Base-by-base conservation (phyloP, 495 filamentous ascomycete genomes). In the Aspergillus sclerotioniger region DNA sequence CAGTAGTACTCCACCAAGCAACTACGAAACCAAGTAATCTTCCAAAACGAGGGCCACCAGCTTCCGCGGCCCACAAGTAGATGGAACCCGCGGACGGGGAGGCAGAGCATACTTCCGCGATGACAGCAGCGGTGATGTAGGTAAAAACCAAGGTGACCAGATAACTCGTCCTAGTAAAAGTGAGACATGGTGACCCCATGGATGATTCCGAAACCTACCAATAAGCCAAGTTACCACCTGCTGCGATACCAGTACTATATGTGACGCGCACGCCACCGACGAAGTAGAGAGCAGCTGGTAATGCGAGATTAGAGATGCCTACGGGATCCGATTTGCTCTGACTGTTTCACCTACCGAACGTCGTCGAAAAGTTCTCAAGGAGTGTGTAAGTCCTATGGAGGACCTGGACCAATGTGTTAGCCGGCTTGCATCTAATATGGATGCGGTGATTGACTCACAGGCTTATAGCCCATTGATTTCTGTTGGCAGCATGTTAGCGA, bases 1-100 rank as follows among this genome's bases (percentile, higher is more conserved):
- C 81, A 2, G 81, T 83, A 9, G 80, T 82, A 68, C 79, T 82
- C 81, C 81, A 83, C 81, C 81, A 83, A 4, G 81, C 81, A 32
- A 82, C 81, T 35, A 81, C 68, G 62, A 83, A 82, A 8, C 81
- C 81, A 31, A 83, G 66, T 3, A 83, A 67, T 44, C 81, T 65
- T 8, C 81, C 81, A 63, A 72, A 83, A 25, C 73, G 69, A 35
- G 77, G 77, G 37, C 81, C 81, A 41, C 81, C 81, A 9, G 80
- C 70, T 61, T 83, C 81, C 16, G 81, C 81, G 17, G 81, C 81
- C 81, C 81, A 83, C 45, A 82, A 71, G 54, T 83, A 83, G 57
- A 83, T 83, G 0, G 80, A 82, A 0, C 81, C 81, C 10, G 81
- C 80, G 0, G 81, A 79, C 1, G 81, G 81, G 10, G 79, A 79